Percentiles rank a stretch among this genome's conserved stretches.
Evolutionary conservation across 139 green algal genomes (phyloP).

Genomic region (Eudorina sp.): DNA sequence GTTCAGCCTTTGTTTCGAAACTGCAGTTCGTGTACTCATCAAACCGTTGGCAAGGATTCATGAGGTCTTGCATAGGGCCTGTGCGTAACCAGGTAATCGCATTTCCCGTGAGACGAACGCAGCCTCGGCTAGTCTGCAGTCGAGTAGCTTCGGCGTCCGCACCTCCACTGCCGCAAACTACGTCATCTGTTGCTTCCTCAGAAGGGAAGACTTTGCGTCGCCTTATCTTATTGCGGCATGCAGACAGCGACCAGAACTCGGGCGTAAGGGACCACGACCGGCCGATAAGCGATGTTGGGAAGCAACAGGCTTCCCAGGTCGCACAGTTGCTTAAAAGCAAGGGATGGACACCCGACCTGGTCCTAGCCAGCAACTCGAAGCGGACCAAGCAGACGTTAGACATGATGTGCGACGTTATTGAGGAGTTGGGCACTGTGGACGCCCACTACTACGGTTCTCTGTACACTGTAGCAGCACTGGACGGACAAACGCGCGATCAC

Average conservation of each 20-base stretch:
- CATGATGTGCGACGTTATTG: constrained; percentile 73
- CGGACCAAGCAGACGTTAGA: constrained; percentile 88
- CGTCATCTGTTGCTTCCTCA: not conserved
- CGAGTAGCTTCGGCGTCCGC: not conserved
- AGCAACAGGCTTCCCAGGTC: constrained; percentile 50
- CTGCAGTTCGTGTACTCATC: too few species aligned
- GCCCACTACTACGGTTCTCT: constrained; percentile 81
- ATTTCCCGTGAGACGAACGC: not conserved
- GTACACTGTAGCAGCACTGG: constrained; percentile 87
- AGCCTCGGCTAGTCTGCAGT: not conserved
- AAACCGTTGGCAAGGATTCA: not conserved
- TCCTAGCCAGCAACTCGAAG: constrained; percentile 77
- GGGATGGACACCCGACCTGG: constrained; percentile 86
- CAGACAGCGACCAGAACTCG: constrained; percentile 70
- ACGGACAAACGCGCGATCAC: constrained; percentile 82
- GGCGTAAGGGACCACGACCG: constrained; percentile 75
- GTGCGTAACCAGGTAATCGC: not conserved
- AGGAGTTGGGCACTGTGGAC: constrained; percentile 63
- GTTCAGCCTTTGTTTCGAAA: too few species aligned
- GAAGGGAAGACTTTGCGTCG: constrained; percentile 35
- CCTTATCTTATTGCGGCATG: constrained; percentile 87
- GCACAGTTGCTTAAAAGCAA: constrained; percentile 24
- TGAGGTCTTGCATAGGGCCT: constrained; percentile 6
- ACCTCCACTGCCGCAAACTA: not conserved
- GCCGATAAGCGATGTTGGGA: constrained; percentile 52